Conservation (phyloP, 768 basidiomycete genomes). For the Roridomyces roridus region DNA sequence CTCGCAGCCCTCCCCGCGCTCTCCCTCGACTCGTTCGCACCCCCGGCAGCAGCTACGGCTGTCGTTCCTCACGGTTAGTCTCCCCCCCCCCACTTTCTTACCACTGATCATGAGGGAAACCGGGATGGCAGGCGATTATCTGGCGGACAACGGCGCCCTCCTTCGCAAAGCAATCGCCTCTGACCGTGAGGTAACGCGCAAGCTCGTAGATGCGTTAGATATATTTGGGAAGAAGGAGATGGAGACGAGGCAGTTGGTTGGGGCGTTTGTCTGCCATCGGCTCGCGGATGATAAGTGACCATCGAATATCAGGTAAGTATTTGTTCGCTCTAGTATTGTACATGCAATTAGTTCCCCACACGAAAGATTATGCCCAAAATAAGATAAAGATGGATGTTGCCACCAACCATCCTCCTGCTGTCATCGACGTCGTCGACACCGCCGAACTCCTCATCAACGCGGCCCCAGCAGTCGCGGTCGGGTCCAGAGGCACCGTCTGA, state of each 20-base stretch:
- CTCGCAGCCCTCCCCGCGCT: constrained; percentile 36
- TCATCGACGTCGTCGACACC: no score
- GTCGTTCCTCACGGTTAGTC: not conserved
- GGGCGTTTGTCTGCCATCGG: constrained; percentile 8
- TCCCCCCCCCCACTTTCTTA: not conserved
- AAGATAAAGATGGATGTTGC: no score
- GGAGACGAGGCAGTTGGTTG: constrained; percentile 41
- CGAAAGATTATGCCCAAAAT: no score
- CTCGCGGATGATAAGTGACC: no score
- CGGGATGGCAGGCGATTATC: constrained; percentile 40
- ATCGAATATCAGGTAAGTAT: no score
- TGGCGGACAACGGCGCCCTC: constrained; percentile 38
- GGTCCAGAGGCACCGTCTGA: no score
- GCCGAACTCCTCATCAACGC: no score
- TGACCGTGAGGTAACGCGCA: constrained; percentile 47
- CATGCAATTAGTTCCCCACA: no score
- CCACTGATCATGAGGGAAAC: not conserved
- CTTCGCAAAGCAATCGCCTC: constrained; percentile 42
- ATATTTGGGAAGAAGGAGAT: constrained; percentile 51
- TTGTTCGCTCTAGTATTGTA: no score
- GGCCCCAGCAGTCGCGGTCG: no score
- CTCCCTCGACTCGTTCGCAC: constrained; percentile 12
- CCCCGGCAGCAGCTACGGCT: not conserved
- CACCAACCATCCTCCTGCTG: no score
- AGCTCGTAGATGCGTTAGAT: constrained; percentile 49